Percentiles rank a stretch among this genome's conserved stretches.
These are phyloP conservation scores for Jacaranda mimosifolia DNA, from an alignment of 257 asterid species.

Conservation along the genomic window DNA sequence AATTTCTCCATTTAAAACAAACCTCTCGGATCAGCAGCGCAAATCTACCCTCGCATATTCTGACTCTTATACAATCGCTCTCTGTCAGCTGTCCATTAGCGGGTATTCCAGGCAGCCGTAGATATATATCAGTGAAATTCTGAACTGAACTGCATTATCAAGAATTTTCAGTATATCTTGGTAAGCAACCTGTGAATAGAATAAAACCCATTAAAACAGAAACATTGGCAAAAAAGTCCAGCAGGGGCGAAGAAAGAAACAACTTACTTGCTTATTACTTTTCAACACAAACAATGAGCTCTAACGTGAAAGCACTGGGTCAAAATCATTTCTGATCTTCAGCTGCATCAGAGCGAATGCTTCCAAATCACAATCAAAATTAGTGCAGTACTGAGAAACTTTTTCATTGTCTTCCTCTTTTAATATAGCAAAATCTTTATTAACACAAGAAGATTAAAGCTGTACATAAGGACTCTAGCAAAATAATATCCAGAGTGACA, in stretches of 20 bases:
- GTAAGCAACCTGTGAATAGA: slow-evolving; percentile 78
- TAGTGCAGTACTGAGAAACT: slow-evolving; percentile 4
- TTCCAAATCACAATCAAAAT: slow-evolving; percentile 34
- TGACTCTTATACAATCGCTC: slow-evolving; percentile 90
- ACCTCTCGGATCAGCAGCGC: slow-evolving; percentile 97
- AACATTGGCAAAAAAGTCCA: slow-evolving; percentile 24
- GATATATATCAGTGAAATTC: slow-evolving; percentile 85
- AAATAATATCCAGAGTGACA: slow-evolving; percentile 4
- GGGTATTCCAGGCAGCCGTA: slow-evolving; percentile 78
- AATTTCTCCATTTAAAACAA: too few relatives aligned
- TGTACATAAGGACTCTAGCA: background rate
- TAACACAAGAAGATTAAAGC: slow-evolving; percentile 1
- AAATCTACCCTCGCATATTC: slow-evolving; percentile 98
- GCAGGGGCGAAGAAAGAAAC: slow-evolving; percentile 29
- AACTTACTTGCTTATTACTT: slow-evolving; percentile 86
- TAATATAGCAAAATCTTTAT: slow-evolving; percentile 10
- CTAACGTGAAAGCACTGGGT: slow-evolving; percentile 98
- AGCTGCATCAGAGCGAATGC: slow-evolving; percentile 68
- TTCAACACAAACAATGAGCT: slow-evolving; percentile 94
- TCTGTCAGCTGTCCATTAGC: slow-evolving; percentile 86
- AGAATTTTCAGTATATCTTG: slow-evolving; percentile 90
- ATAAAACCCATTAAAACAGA: slow-evolving; percentile 36
- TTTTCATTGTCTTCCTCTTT: background rate
- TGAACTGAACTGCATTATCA: slow-evolving; percentile 96
- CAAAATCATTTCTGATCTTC: slow-evolving; percentile 97